Percentiles rank a stretch among this genome's conserved stretches.
These are phyloP conservation scores for Ustilago hordei DNA, from an alignment of 1,284 basidiomycete genomes.

Conservation along the genomic window DNA sequence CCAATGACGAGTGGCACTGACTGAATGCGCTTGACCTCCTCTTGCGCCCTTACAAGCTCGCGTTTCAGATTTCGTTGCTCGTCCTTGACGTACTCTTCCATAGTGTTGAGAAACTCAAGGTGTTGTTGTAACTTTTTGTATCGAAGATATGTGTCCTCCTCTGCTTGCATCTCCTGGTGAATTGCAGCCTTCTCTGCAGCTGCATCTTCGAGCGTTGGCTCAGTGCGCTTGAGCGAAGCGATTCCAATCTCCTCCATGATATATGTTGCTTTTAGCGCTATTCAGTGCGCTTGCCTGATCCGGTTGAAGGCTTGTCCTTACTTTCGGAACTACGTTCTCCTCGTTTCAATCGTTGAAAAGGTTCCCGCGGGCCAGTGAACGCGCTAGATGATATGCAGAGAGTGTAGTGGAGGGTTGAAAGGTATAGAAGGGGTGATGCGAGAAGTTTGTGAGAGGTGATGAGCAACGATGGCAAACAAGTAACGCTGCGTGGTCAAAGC, in stretches of 20 bases:
- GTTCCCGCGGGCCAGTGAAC: not conserved
- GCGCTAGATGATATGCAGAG: not conserved
- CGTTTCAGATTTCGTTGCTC: conserved; percentile 98
- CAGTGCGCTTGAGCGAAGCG: conserved; percentile 44
- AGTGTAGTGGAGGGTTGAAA: not conserved
- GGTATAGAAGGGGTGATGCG: not conserved
- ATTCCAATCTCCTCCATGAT: conserved; percentile 68
- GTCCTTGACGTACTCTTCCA: conserved; percentile 90
- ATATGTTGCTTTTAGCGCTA: not conserved
- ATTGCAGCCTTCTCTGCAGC: conserved; percentile 61
- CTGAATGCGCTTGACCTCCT: conserved; percentile 99
- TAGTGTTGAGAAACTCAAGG: conserved; percentile 69
- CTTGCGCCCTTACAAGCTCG: conserved; percentile 96
- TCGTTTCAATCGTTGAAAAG: not conserved
- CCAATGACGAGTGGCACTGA: conserved; percentile 99
- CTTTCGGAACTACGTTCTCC: not conserved
- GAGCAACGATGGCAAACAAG: not conserved
- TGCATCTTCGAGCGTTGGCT: conserved; percentile 61
- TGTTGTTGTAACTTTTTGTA: conserved; percentile 69
- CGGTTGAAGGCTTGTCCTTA: not conserved
- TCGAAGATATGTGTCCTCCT: conserved; percentile 65
- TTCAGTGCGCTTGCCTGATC: not conserved
- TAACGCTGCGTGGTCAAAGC: conserved; percentile 22
- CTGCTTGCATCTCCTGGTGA: conserved; percentile 59
- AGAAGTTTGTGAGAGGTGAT: not conserved